Base-by-base conservation (phyloP, 108 stramenopile species). In the Cyclotella cryptica region DNA sequence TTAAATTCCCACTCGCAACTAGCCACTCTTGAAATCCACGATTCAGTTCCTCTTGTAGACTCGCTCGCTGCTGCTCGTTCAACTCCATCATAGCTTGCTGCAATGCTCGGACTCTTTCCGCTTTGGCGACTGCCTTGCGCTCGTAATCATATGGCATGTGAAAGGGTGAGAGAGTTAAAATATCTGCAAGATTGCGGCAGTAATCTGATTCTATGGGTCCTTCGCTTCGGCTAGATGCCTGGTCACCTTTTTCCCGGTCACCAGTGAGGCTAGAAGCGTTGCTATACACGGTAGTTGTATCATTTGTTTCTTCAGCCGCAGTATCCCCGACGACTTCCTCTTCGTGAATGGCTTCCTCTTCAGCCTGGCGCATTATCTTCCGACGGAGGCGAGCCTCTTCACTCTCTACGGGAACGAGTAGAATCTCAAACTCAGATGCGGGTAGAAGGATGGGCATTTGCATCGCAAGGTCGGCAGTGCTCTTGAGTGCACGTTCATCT, bases 21-120 rank as follows among this genome's bases (percentile, higher is more conserved):
- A 97, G 82, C 97, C 97, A 97, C 69, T 97, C 97, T 53, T 89
- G 79, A 62, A 96, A 93, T 11, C 90, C 92, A 45, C 85, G 77
- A 68, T 92, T 91, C 61, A 95, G 54, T 71, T 95, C 94, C 52
- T 95, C 94, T 62, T 95, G 88, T 30, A 95, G 80, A 54, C 68
- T 80, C 26, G 61, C 57, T 52, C 81, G 87, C 64, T 95, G 89
- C 27, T 89, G 87, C 21, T 84, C 75, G 44, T 88, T 85, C 59
- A 95, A 55, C 61, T 90, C 89, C 45, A 86, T 85, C 64, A 95
- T 81, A 0, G 90, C 85, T 70, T 82, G 79, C 61, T 95, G 92
- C 53, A 95, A 79, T 45, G 68, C 87, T 39, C 85, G 51, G 77
- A 95, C 90, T 26, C 89, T 78, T 51, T 95, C 94, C 1, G 91